Percentiles rank a stretch among this genome's conserved stretches.
Evolutionary conservation across 345 rosid species (phyloP).

Genomic region (Xanthoceras sorbifolium): DNA sequence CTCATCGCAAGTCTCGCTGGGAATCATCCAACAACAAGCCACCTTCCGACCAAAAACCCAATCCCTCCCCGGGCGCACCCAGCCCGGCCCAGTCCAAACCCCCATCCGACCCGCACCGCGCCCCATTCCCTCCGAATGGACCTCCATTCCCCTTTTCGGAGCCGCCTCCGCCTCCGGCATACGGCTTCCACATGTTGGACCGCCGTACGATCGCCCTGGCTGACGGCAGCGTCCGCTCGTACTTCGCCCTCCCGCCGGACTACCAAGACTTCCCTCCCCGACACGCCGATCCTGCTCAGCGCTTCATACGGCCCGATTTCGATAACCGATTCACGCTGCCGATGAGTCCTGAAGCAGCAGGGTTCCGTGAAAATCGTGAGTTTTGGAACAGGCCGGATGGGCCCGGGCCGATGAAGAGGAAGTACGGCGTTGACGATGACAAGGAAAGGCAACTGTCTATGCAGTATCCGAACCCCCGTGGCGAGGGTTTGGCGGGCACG

Average conservation of each 20-base stretch:
- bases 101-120: slow-evolving; percentile 30
- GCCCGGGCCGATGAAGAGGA: slow-evolving; percentile 55
- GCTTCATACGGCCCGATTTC: slow-evolving; percentile 36
- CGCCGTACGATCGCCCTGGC: slow-evolving; percentile 79
- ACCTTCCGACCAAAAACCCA: slow-evolving; percentile 32
- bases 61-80: slow-evolving; percentile 42
- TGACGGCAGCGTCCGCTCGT: slow-evolving; percentile 92
- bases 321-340: slow-evolving; percentile 31
- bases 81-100: slow-evolving; percentile 43
- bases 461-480: slow-evolving; percentile 40
- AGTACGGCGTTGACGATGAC: slow-evolving; percentile 52
- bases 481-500: slow-evolving; percentile 38
- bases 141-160: slow-evolving; percentile 53
- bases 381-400: slow-evolving; percentile 42
- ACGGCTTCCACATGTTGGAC: slow-evolving; percentile 94
- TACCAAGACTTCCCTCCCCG: slow-evolving; percentile 69
- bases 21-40: slow-evolving; percentile 36
- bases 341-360: slow-evolving; percentile 39
- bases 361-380: slow-evolving; percentile 46
- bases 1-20: slow-evolving; percentile 69
- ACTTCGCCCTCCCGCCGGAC: slow-evolving; percentile 93
- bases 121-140: slow-evolving; percentile 23
- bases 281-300: slow-evolving; percentile 22
- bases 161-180: slow-evolving; percentile 77
- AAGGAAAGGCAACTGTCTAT: slow-evolving; percentile 49